Evolutionary conservation across 139 green algal species (phyloP), one percentile per base, ranked within the genome.

Genomic region (Chlorokybus atmophyticus): DNA sequence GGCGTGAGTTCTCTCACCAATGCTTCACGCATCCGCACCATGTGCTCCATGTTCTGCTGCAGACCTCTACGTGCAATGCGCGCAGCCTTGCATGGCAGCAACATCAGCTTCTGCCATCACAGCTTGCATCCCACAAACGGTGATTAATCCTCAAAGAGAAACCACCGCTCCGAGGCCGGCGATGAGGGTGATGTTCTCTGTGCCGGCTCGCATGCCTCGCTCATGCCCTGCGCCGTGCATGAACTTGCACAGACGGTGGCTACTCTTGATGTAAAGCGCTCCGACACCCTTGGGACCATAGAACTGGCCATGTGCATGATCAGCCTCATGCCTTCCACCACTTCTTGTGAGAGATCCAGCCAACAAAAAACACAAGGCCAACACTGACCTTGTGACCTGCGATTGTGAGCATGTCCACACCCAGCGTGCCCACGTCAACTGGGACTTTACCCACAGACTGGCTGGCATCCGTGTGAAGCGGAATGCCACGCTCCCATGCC

Each of bases 341-440:
- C 19, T 47, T 47, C 39, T n/a, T n/a, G 19, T n/a, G 19, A 47
- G 39, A 47, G 39, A n/a, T 47, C 19, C 19, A 47, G 19, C 19
- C 19, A 47, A 47, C 19, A n/a, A n/a, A 19, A 47, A 47, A 47
- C 19, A 47, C 39, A 47, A 40, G 48, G 28, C 23, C 17, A 23
- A 55, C n/a, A 54, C 84, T 80, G 66, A 93, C 85, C 68, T 92
- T 91, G 68, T 91, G 81, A 0, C 81, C 80, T 19, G 87, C 81
- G 41, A 83, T 59, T 0, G 84, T 93, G 17, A 86, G 57, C 52
- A 83, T 31, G 56, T 93, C 83, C 5, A 93, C 77, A 0, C 69
- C 69, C 40, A 93, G 66, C 7, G 62, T 40, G 25, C 21, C 29
- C 4, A 28, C 57, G 40, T 62, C 2, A 3, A 93, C 75, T 29